Percentiles rank a stretch among this genome's conserved stretches.
These are phyloP conservation scores for Acer campestre DNA, from an alignment of 345 rosid species.

Conservation along the genomic window DNA sequence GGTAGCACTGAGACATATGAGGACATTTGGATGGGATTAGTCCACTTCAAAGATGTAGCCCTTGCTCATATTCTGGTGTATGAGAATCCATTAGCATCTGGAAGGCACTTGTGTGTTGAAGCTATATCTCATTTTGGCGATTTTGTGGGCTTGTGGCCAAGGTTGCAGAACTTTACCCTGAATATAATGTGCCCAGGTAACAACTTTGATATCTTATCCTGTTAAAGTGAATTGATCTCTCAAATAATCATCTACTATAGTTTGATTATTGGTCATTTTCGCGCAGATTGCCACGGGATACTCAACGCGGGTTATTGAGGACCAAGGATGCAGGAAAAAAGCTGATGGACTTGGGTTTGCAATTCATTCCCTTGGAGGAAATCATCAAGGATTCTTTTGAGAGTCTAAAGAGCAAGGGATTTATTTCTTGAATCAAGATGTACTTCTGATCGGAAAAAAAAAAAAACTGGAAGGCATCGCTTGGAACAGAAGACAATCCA, in stretches of 20 bases:
- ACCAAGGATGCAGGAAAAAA: constrained; percentile 66
- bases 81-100: constrained; percentile 73
- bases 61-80: constrained; percentile 83
- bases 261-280: neutral
- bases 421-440: constrained; percentile 41
- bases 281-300: constrained; percentile 67
- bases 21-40: constrained; percentile 82
- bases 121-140: constrained; percentile 93
- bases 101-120: constrained; percentile 88
- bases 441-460: neutral
- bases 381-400: constrained; percentile 81
- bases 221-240: neutral
- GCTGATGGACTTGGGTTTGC: constrained; percentile 73
- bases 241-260: neutral
- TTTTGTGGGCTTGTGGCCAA: constrained; percentile 77
- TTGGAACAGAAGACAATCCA: constrained; percentile 33
- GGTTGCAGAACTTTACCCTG: constrained; percentile 92
- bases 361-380: constrained; percentile 79
- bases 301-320: constrained; percentile 80
- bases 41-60: constrained; percentile 93
- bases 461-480: too few relatives aligned
- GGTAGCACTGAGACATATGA: constrained; percentile 82
- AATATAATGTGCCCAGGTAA: constrained; percentile 76
- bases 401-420: constrained; percentile 74
- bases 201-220: neutral